phyloP scores from a whole-genome alignment of 441 rosid genomes.

The Breynia disticha region DNA sequence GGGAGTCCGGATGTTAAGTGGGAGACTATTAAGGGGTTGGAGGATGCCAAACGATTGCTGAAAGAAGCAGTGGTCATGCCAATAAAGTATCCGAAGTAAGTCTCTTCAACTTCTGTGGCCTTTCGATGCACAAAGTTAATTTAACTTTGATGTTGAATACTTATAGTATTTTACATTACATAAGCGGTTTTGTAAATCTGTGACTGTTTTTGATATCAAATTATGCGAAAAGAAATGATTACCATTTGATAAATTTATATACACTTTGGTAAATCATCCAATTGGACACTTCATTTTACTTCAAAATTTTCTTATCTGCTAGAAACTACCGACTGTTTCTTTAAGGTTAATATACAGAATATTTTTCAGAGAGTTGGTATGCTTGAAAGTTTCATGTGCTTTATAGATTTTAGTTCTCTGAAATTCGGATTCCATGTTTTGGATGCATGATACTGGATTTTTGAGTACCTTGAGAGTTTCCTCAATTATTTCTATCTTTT shows the following conservation, averaged over 20 bases:
- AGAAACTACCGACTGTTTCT: no score
- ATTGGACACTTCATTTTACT: neutral
- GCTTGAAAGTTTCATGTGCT: no score
- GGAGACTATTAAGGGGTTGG: slow-evolving; percentile 90
- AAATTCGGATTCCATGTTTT: no score
- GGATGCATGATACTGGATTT: no score
- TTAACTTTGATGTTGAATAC: neutral
- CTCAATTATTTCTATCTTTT: no score
- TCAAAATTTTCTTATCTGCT: neutral
- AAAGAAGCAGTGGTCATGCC: slow-evolving; percentile 99
- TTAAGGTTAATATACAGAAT: no score
- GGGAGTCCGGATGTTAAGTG: slow-evolving; percentile 89
- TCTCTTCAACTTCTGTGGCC: slow-evolving; percentile 5
- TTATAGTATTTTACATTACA: neutral
- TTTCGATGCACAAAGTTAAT: neutral
- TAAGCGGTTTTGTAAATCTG: neutral
- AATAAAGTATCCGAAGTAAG: slow-evolving; percentile 89
- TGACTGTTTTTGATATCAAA: neutral
- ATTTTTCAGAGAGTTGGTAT: no score
- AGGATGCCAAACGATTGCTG: slow-evolving; percentile 71
- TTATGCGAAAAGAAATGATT: no score
- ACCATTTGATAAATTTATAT: no score
- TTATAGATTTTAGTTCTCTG: no score
- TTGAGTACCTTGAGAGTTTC: no score
- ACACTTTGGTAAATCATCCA: no score